A percentile compares a stretch with the other conserved stretches of the same genome.
These are phyloP conservation scores for Rhodocollybia butyracea DNA, from an alignment of 768 basidiomycete genomes.

Conservation along the genomic window DNA sequence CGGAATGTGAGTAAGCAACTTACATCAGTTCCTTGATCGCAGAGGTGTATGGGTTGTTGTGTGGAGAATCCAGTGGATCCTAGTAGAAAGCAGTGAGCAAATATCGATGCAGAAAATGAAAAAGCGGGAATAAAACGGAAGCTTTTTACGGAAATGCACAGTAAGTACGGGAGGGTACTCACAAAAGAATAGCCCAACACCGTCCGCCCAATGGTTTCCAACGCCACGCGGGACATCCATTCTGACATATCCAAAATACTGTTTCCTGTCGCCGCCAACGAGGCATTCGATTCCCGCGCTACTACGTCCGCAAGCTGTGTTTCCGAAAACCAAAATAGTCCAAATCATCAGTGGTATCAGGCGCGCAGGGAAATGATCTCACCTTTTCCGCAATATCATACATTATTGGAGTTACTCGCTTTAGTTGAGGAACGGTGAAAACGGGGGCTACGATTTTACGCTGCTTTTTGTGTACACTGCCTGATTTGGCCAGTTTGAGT, in stretches of 20 bases:
- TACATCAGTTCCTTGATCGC: slow-evolving; percentile 46
- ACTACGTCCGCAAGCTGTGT: slow-evolving; percentile 29
- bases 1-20: slow-evolving; percentile 12
- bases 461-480: slow-evolving; percentile 44
- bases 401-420: slow-evolving; percentile 40
- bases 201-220: slow-evolving; percentile 41
- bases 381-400: slow-evolving; percentile 45
- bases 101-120: not conserved
- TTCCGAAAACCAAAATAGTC: no score
- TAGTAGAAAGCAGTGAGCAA: not conserved
- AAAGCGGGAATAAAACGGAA: not conserved
- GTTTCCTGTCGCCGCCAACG: slow-evolving; percentile 6
- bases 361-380: no score
- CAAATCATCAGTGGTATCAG: no score
- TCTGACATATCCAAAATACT: slow-evolving; percentile 41
- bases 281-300: slow-evolving; percentile 18
- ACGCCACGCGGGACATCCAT: slow-evolving; percentile 42
- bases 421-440: slow-evolving; percentile 44
- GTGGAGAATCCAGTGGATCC: slow-evolving; percentile 39
- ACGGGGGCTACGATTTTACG: slow-evolving; percentile 46
- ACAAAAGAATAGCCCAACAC: slow-evolving; percentile 42
- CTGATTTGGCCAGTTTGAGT: slow-evolving; percentile 13
- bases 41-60: slow-evolving; percentile 40
- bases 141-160: not conserved
- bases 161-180: not conserved